Conservation (phyloP, 371 early-diverging fungal genomes). For the Rhizopus stolonifer region DNA sequence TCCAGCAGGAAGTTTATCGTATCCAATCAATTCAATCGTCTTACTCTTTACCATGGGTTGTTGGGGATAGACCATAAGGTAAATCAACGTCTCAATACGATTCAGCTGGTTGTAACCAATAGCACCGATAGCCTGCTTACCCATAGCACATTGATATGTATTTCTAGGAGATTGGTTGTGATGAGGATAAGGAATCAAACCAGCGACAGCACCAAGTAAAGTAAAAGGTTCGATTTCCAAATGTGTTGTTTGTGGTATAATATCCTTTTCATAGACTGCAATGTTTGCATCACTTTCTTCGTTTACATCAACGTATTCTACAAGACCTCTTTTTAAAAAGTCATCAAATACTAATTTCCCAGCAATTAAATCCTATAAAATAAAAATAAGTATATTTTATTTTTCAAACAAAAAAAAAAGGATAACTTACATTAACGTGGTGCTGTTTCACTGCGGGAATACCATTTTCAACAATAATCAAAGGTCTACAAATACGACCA, state of each 20-base stretch:
- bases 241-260: slow-evolving; percentile 89
- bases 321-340: slow-evolving; percentile 89
- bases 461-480: slow-evolving; percentile 94
- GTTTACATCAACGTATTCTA: slow-evolving; percentile 99
- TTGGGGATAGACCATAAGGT: slow-evolving; percentile 97
- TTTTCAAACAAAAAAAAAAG: neutral
- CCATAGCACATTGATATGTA: slow-evolving; percentile 99
- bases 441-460: slow-evolving; percentile 68
- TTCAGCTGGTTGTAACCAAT: slow-evolving; percentile 95
- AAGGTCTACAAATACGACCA: slow-evolving; percentile 97
- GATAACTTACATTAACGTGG: slow-evolving; percentile 60
- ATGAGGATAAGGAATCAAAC: slow-evolving; percentile 99
- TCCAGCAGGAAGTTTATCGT: slow-evolving; percentile 98
- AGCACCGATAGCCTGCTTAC: slow-evolving; percentile 99
- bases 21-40: slow-evolving; percentile 97
- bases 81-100: slow-evolving; percentile 96
- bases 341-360: slow-evolving; percentile 85
- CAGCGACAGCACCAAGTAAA: slow-evolving; percentile 97
- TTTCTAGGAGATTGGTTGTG: slow-evolving; percentile 99
- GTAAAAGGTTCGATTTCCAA: slow-evolving; percentile 99
- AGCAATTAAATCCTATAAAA: slow-evolving; percentile 46
- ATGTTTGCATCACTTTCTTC: slow-evolving; percentile 98
- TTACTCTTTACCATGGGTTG: slow-evolving; percentile 98
- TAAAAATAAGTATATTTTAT: slow-evolving; percentile 4
- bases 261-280: slow-evolving; percentile 87